Percentiles rank a stretch among this genome's conserved stretches.
Conservation (phyloP, 2,329 filamentous ascomycete genomes). For the Sporothrix globosa region DNA sequence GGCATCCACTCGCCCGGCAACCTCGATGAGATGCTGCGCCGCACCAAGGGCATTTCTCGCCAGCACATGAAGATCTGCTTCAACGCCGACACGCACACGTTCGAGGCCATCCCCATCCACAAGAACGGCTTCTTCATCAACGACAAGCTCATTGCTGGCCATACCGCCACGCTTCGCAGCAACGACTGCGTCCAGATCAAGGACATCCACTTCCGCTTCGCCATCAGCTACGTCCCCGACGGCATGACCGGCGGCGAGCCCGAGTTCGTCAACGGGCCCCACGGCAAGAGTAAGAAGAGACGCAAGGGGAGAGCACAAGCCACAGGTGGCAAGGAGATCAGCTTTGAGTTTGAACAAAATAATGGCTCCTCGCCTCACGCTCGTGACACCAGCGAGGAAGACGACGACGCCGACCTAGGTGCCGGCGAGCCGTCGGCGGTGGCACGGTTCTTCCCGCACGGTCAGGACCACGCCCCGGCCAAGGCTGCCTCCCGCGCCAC, state of each 20-base stretch:
- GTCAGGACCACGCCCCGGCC: not conserved
- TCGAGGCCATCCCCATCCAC: constrained; percentile 65
- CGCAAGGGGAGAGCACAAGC: not conserved
- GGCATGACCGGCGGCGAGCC: constrained; percentile 61
- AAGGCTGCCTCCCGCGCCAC: not conserved
- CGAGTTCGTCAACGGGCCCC: constrained; percentile 35
- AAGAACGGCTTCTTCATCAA: constrained; percentile 72
- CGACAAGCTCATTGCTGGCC: constrained; percentile 60
- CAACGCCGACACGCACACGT: constrained; percentile 64
- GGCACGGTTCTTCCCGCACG: not conserved
- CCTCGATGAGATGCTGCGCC: constrained; percentile 58
- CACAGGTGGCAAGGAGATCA: constrained; percentile 67
- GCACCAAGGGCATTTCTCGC: constrained; percentile 73
- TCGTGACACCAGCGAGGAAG: constrained; percentile 59
- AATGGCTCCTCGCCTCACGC: constrained; percentile 52
- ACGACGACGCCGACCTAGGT: constrained; percentile 33
- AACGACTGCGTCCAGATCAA: constrained; percentile 73
- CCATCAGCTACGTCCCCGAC: constrained; percentile 65
- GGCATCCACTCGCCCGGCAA: constrained; percentile 70
- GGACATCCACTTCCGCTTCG: constrained; percentile 68
- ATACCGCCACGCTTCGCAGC: constrained; percentile 62
- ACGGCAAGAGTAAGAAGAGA: constrained; percentile 4
- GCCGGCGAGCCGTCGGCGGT: constrained; percentile 28
- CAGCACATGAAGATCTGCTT: constrained; percentile 74
- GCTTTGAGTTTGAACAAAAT: constrained; percentile 70